A percentile compares a stretch with the other conserved stretches of the same genome.
Conservation (phyloP, 495 filamentous ascomycete species). For the Penicillium chermesinum region DNA sequence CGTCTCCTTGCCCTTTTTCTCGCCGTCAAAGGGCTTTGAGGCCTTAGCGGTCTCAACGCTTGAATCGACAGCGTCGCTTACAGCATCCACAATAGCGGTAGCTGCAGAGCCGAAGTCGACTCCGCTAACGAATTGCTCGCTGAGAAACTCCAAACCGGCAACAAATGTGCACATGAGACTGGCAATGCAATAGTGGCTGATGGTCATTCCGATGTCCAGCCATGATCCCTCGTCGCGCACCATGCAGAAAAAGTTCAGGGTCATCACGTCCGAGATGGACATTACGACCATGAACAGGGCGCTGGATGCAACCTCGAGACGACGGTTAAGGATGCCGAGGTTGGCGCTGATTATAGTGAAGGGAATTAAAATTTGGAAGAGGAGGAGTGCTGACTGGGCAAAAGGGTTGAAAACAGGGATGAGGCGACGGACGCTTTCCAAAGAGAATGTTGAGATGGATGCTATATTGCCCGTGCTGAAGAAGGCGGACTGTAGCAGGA, state of each 20-base stretch:
- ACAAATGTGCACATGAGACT: constrained; percentile 89
- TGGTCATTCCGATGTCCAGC: constrained; percentile 95
- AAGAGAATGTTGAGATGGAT: constrained; percentile 87
- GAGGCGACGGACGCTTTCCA: constrained; percentile 88
- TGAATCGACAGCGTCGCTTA: constrained; percentile 15
- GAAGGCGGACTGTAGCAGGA: constrained; percentile 90
- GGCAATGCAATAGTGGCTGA: constrained; percentile 90
- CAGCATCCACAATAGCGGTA: constrained; percentile 12
- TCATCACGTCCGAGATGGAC: constrained; percentile 86
- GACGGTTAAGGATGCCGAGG: constrained; percentile 85
- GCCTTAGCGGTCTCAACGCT: constrained; percentile 13
- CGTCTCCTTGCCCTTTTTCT: constrained; percentile 10
- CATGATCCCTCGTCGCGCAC: constrained; percentile 94
- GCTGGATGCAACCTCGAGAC: constrained; percentile 71
- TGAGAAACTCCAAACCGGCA: constrained; percentile 77
- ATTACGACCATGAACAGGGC: constrained; percentile 94
- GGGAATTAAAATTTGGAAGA: constrained; percentile 88
- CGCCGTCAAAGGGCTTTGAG: constrained; percentile 6
- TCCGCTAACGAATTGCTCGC: constrained; percentile 76
- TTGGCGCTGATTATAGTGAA: constrained; percentile 92
- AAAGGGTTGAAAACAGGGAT: constrained; percentile 94
- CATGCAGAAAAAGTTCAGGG: constrained; percentile 96
- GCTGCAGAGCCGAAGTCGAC: constrained; percentile 57
- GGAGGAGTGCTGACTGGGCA: constrained; percentile 78
- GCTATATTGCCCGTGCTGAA: constrained; percentile 97